Base-by-base conservation (phyloP, 1,139 yeast genomes). In the Lodderomyces theae region DNA sequence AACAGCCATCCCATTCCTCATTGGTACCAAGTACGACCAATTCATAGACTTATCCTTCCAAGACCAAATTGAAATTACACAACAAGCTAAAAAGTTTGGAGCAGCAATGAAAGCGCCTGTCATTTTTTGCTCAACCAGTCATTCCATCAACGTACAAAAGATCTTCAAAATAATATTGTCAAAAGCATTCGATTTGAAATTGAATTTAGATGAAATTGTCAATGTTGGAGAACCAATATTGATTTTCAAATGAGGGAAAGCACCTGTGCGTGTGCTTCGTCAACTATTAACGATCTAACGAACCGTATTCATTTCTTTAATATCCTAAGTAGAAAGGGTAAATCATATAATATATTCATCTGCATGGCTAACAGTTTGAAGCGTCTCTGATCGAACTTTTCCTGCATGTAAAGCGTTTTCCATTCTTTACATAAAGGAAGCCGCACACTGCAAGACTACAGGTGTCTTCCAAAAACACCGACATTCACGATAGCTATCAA, bases 1-100 rank as follows among this genome's bases (percentile, higher is more conserved):
- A 55, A 84, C 92, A 0, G 97, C 98, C 17, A 86, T 92, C 40
- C 97, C 97, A 3, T 81, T 92, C 47, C 69, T 92, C 37, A 85
- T 92, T 1, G 99, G 99, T 4, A 92, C 99, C 1, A 92, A 92
- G 59, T 92, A 86, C 61, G 98, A 92, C 60, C 72, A 84, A 49
- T 90, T 92, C 60, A 80, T 87, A 26, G 92, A 86, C 52, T 66
- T 87, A 57, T 80, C 94, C 38, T 78, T 75, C 34, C 85, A 81
- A 42, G 95, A 90, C 53, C 97, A 92, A 60, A 77, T 80, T 44
- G 95, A 87, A 56, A 79, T 92, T 39, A 87, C 96, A 6, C 81
- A 77, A 46, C 90, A 85, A 57, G 95, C 96, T 6, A 80, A 85
- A 63, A 80, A 83, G 57, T 92, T 86, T 60, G 96, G 97, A 13